Percentiles rank a stretch among this genome's conserved stretches.
phyloP scores from a whole-genome alignment of 805 yeast species.

The Metschnikowia lochheadii region DNA sequence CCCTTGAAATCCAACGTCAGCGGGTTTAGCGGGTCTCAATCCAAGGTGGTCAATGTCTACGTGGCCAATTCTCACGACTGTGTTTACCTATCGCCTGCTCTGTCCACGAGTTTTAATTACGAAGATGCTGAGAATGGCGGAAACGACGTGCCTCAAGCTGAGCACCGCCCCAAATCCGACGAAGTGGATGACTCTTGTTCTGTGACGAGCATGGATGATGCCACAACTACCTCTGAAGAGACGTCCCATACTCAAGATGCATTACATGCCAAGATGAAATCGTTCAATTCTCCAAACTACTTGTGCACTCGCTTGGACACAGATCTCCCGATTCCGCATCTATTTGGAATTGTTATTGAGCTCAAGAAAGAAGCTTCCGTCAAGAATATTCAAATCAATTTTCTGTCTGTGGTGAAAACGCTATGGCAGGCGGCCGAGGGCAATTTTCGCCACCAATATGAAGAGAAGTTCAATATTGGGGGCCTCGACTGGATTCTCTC shows the following conservation, averaged over 20 bases:
- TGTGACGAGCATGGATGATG: not conserved
- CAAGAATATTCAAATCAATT: slow-evolving; percentile 36
- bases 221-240: not conserved
- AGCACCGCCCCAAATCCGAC: not conserved
- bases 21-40: slow-evolving; percentile 19
- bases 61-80: slow-evolving; percentile 40
- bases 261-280: slow-evolving; percentile 18
- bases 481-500: slow-evolving; percentile 39
- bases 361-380: slow-evolving; percentile 37
- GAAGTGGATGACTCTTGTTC: not conserved
- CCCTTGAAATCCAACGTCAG: slow-evolving; percentile 29
- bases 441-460: slow-evolving; percentile 38
- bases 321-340: slow-evolving; percentile 45
- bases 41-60: slow-evolving; percentile 29
- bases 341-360: slow-evolving; percentile 49
- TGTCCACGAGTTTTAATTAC: slow-evolving; percentile 37
- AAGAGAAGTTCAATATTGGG: slow-evolving; percentile 49
- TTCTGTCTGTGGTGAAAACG: slow-evolving; percentile 41
- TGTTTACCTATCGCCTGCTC: slow-evolving; percentile 37
- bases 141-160: slow-evolving; percentile 15
- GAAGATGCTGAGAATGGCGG: slow-evolving; percentile 43
- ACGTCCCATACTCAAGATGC: slow-evolving; percentile 8
- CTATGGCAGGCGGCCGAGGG: slow-evolving; percentile 56
- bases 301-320: slow-evolving; percentile 34
- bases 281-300: slow-evolving; percentile 34